Base-by-base conservation (phyloP, 2,329 filamentous ascomycete species). In the Lecanicillium sp. region DNA sequence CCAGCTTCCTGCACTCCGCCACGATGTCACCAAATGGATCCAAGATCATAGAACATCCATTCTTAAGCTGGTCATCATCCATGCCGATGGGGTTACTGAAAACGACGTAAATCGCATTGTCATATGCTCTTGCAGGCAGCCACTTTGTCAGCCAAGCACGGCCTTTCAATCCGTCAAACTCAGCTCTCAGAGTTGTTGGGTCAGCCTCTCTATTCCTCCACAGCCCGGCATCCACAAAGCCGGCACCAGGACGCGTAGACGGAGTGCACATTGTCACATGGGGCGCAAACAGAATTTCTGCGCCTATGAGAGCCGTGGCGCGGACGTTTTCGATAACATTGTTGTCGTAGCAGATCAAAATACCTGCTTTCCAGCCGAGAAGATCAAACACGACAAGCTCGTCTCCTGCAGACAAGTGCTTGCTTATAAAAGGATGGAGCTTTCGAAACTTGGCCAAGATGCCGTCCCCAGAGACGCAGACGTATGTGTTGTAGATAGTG, bases 281-380 rank as follows among this genome's bases (percentile, higher is more conserved):
- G 8, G 46, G 42, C 30, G 44, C 38, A 18, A 48, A 46, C 11
- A 46, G 28, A n/a, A 48, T 27, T 40, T 48, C 44, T 1, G 44
- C 46, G 6, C 46, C 45, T 3, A 13, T 14, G 6, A 45, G 37
- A 11, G 45, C 44, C 15, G 40, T 45, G 6, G 41, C 42, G 3
- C 45, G 45, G 3, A 42, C 45, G 16, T 48, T 47, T 29, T 48
- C 43, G 11, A 48, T 43, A 20, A 47, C 38, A 19, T 47, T 48
- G 37, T 48, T 49, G 35, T 47, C 45, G 43, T 47, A 49, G 43
- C 43, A 49, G 29, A 47, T 49, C 8, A 47, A 32, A n/a, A 49
- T 45, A 20, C 43, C 43, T 5, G 43, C 43, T 18, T 40, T 43
- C 43, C 45, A 46, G 1, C 45, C 45, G 4, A 47, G 40, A 15